phyloP scores from a whole-genome alignment of 2,329 filamentous ascomycete species.

The Cladophialophora exuberans region DNA sequence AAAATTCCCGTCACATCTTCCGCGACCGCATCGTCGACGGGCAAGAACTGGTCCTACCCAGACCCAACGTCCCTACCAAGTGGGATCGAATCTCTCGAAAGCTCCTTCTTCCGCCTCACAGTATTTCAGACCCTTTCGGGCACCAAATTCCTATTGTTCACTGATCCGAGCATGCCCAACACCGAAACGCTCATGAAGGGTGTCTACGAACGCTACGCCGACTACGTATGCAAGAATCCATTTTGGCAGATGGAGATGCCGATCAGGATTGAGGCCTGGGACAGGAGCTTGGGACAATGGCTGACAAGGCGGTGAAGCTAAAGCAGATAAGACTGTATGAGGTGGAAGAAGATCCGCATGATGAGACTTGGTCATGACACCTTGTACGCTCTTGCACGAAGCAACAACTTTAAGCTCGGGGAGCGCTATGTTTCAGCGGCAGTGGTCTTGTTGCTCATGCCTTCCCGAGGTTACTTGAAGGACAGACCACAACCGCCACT shows the following conservation, averaged over 20 bases:
- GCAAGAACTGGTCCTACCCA: constrained; percentile 35
- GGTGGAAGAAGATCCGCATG: too few relatives aligned
- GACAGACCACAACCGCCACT: too few relatives aligned
- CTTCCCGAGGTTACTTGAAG: too few relatives aligned
- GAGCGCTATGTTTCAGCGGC: too few relatives aligned
- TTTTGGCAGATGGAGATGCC: constrained; percentile 99
- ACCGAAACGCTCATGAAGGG: constrained; percentile 80
- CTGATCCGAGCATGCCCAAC: constrained; percentile 84
- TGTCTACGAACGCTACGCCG: constrained; percentile 92
- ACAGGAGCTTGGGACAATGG: constrained; percentile 80
- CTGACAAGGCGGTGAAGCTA: constrained; percentile 59
- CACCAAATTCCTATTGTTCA: constrained; percentile 94
- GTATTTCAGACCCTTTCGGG: constrained; percentile 96
- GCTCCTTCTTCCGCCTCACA: constrained; percentile 90
- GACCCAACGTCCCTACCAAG: constrained; percentile 46
- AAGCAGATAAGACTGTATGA: neutral
- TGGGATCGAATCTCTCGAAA: constrained; percentile 90
- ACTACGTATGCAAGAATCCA: constrained; percentile 99
- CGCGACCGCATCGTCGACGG: constrained; percentile 39
- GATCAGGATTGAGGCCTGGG: constrained; percentile 91
- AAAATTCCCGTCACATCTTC: constrained; percentile 39
- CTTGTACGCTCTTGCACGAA: too few relatives aligned
- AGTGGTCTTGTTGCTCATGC: too few relatives aligned
- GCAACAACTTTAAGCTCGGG: too few relatives aligned
- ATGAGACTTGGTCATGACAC: too few relatives aligned